Evolutionary conservation across 2,329 filamentous ascomycete species (phyloP), one percentile per base, ranked within the genome.

Genomic region (Rhynchosporium agropyri): DNA sequence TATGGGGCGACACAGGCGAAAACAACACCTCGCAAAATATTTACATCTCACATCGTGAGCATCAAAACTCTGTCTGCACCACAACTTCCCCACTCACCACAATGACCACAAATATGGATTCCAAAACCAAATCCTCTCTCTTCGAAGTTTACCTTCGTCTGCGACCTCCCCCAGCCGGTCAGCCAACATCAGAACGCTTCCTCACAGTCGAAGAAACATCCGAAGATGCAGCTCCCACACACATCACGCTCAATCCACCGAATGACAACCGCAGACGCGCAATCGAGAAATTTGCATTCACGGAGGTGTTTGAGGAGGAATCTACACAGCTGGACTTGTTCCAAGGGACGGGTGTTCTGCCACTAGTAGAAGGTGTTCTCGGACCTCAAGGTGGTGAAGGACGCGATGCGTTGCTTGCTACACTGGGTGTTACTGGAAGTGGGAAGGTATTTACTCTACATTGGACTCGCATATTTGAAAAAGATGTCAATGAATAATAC

Each of bases 261-360:
- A 90, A 87, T 66, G 94, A 97, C 65, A 84, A 86, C 65, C 85
- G 94, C 62, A 91, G 94, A 69, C 86, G 93, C 51, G 92, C 93
- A 0, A 86, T 97, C 42, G 95, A 99, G 76, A 92, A 90, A 74
- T 99, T 98, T 74, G 91, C 89, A 1, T 99, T 99, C 74, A 99
- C 95, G 0, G 87, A 87, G 66, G 92, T 99, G 0, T 97, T 98
- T 70, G 90, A 96, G 70, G 93, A 98, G 73, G 83, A 89, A 71
- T 88, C 92, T 1, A 85, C 84, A 6, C 95, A 99, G 74, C 80
- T 95, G 33, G 92, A 97, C 72, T 78, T 99, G 9, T 97, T 99
- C 74, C 84, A 91, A 68, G 88, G 88, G 72, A 91, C 89, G 0
- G 89, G 89, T 29, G 85, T 97, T 50, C 79, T 89, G 13, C 83